Evolutionary conservation across 306 rosid genomes (phyloP).

Genomic region (Ammopiptanthus mongolicus): DNA sequence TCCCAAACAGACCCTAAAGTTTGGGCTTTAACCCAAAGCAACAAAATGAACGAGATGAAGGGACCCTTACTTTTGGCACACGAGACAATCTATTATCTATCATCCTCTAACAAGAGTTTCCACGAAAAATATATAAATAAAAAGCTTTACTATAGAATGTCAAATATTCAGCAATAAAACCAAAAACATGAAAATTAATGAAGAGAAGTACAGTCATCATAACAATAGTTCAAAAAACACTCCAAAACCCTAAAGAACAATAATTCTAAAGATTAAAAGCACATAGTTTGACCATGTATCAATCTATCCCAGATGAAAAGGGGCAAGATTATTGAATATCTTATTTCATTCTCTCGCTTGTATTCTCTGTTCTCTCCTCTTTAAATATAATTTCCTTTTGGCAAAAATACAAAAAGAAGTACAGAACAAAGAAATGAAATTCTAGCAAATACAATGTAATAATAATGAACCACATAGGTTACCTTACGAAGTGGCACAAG

Average conservation of each 20-base stretch:
- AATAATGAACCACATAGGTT: constrained; percentile 11
- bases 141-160: not conserved
- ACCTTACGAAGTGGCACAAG: constrained; percentile 96
- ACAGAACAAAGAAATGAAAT: not conserved
- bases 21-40: not conserved
- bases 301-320: not conserved
- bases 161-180: not conserved
- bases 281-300: not conserved
- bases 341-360: not conserved
- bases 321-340: not conserved
- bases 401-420: not conserved
- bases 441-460: not conserved
- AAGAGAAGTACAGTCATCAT: not conserved
- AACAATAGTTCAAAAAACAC: not conserved
- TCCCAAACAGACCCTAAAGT: too few species aligned
- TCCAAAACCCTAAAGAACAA: not conserved
- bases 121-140: not conserved
- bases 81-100: not conserved
- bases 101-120: not conserved
- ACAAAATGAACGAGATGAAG: not conserved
- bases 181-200: not conserved
- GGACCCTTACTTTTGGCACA: not conserved
- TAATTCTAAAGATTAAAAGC: not conserved
- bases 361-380: not conserved
- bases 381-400: not conserved